A percentile compares a stretch with the other conserved stretches of the same genome.
Conservation (phyloP, 2,329 filamentous ascomycete genomes). For the Penicillium expansum region DNA sequence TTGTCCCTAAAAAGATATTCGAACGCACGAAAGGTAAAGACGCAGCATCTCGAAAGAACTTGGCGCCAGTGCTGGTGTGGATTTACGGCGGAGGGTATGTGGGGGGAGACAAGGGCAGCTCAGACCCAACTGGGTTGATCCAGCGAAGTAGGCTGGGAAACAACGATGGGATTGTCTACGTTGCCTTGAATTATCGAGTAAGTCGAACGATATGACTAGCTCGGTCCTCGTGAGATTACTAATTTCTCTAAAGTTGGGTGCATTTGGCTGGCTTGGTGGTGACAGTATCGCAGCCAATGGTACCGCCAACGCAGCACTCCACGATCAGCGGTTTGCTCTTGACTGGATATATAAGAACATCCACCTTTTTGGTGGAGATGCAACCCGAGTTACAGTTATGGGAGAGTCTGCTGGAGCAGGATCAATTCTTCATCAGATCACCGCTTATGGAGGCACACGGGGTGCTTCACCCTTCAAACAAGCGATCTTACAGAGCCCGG, state of each 20-base stretch:
- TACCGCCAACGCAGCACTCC: constrained; percentile 50
- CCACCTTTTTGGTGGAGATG: constrained; percentile 55
- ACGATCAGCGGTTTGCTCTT: constrained; percentile 56
- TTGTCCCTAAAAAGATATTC: constrained; percentile 35
- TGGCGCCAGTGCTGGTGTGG: constrained; percentile 41
- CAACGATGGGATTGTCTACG: constrained; percentile 46
- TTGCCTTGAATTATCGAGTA: constrained; percentile 49
- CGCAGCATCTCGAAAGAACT: constrained; percentile 3
- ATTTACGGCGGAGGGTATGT: constrained; percentile 53
- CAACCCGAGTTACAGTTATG: constrained; percentile 46
- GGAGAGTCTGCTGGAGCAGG: constrained; percentile 52
- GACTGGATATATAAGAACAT: constrained; percentile 58
- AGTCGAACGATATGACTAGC: constrained; percentile 5
- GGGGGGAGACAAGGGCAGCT: constrained; percentile 37
- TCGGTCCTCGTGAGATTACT: background rate
- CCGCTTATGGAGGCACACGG: constrained; percentile 48
- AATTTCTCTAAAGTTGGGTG: constrained; percentile 38
- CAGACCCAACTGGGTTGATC: constrained; percentile 42
- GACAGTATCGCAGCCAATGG: constrained; percentile 45
- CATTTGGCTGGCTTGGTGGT: constrained; percentile 50
- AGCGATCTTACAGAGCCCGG: constrained; percentile 48
- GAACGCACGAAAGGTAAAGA: constrained; percentile 21
- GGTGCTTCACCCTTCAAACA: constrained; percentile 38
- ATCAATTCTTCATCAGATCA: constrained; percentile 57
- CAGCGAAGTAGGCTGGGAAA: constrained; percentile 40